These are phyloP conservation scores for Darksidea phi DNA, from an alignment of 495 filamentous ascomycete genomes.

Conservation along the genomic window DNA sequence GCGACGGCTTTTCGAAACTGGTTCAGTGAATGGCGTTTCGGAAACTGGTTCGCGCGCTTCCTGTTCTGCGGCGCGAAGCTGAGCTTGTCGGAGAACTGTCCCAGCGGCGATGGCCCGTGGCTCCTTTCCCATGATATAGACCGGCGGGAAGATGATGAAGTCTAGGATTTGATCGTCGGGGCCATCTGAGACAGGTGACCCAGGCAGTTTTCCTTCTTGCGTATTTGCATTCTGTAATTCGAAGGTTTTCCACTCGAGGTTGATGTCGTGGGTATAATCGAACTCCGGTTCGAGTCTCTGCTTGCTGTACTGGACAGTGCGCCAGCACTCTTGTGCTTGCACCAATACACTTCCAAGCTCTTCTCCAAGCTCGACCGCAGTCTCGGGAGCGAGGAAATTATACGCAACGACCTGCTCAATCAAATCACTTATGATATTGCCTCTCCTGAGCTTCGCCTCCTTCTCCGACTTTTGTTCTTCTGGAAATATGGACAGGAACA, in stretches of 20 bases:
- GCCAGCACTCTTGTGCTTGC: constrained; percentile 3
- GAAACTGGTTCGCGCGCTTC: background rate
- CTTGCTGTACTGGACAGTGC: constrained; percentile 1
- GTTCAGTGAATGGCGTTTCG: background rate
- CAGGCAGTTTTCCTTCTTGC: background rate
- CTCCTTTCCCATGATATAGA: constrained; percentile 1
- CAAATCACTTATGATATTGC: constrained; percentile 1
- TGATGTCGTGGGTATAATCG: background rate
- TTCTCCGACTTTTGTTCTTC: constrained; percentile 16
- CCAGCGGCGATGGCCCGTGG: constrained; percentile 2
- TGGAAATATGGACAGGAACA: constrained; percentile 14
- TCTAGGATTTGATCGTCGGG: constrained; percentile 6
- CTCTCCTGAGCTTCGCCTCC: background rate
- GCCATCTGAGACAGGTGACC: background rate
- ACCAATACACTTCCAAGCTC: background rate
- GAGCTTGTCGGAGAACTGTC: constrained; percentile 1
- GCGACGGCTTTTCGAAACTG: background rate
- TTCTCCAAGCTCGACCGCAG: background rate
- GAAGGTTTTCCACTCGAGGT: constrained; percentile 2
- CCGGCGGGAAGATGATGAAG: constrained; percentile 4
- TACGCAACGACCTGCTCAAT: background rate
- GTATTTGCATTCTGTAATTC: background rate
- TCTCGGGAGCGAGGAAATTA: constrained; percentile 5
- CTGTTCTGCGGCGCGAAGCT: constrained; percentile 2
- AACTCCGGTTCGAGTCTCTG: constrained; percentile 15